Conservation (phyloP, 495 filamentous ascomycete genomes). For the Talaromyces proteolyticus region DNA sequence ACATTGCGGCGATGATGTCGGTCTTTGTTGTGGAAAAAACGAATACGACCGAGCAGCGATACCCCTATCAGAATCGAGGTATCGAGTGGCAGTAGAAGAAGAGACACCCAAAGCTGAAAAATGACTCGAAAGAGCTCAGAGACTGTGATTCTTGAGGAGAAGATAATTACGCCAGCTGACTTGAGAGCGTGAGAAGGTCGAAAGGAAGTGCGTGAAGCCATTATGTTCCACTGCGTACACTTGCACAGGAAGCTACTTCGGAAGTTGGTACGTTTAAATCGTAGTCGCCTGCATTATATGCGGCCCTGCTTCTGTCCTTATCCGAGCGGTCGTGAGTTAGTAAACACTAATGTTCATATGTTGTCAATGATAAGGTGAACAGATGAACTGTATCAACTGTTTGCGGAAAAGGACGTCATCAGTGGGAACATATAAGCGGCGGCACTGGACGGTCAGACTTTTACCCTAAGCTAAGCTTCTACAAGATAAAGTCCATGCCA, state of each 20-base stretch:
- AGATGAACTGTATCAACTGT: neutral
- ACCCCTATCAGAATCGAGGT: conserved; percentile 41
- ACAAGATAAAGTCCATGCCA: too few species aligned
- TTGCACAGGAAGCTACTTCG: too few species aligned
- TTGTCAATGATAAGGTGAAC: neutral
- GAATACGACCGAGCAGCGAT: conserved; percentile 20
- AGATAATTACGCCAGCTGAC: neutral
- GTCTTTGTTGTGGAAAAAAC: conserved; percentile 10
- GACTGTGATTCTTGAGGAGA: neutral
- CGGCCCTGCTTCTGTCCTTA: too few species aligned
- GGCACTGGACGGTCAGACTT: too few species aligned
- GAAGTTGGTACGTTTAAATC: too few species aligned
- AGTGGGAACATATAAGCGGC: too few species aligned
- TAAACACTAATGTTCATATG: neutral
- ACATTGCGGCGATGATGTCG: conserved; percentile 17
- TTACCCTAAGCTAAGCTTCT: too few species aligned
- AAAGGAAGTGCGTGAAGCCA: conserved; percentile 1
- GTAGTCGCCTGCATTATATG: too few species aligned
- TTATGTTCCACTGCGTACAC: neutral
- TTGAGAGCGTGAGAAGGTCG: neutral
- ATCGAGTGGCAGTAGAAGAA: conserved; percentile 48
- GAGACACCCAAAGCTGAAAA: conserved; percentile 39
- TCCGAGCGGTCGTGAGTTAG: too few species aligned
- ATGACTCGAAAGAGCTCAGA: conserved; percentile 5
- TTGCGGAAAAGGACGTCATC: neutral